Evolutionary conservation across 805 yeast species (phyloP).

Genomic region (Yamadazyma tumulicola): DNA sequence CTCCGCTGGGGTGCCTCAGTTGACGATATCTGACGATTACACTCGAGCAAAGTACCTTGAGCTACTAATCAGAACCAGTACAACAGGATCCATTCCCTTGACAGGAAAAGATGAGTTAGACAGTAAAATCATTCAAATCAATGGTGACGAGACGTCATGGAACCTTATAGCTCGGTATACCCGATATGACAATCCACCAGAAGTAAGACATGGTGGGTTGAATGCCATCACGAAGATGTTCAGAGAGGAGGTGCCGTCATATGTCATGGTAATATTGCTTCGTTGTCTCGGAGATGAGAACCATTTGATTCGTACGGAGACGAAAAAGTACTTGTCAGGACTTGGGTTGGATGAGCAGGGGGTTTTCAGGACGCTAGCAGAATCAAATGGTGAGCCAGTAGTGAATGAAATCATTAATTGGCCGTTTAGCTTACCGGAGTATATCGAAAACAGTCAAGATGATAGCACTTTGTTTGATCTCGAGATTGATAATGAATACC

Average conservation of each 20-base stretch:
- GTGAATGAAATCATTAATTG: neutral
- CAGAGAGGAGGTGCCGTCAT: slow-evolving; percentile 6
- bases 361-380: neutral
- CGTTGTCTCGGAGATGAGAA: slow-evolving; percentile 4
- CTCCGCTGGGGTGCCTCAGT: neutral
- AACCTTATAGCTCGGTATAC: neutral
- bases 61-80: neutral
- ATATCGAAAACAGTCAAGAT: slow-evolving; percentile 1
- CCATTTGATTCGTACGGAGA: neutral
- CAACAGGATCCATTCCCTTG: neutral
- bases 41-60: slow-evolving; percentile 2
- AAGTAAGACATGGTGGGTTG: slow-evolving; percentile 1
- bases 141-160: neutral
- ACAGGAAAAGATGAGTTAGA: slow-evolving; percentile 2
- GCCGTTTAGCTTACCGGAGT: neutral
- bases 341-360: neutral
- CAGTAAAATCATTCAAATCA: slow-evolving; percentile 1
- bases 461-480: slow-evolving; percentile 52
- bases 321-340: neutral
- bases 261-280: too few species aligned
- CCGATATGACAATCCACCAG: neutral
- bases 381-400: neutral
- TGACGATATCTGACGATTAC: slow-evolving; percentile 1
- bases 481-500: slow-evolving; percentile 69
- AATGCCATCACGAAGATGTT: neutral